Evolutionary conservation across 139 green algal genomes (phyloP).

Genomic region (Chlamydomonas sphaeroides): DNA sequence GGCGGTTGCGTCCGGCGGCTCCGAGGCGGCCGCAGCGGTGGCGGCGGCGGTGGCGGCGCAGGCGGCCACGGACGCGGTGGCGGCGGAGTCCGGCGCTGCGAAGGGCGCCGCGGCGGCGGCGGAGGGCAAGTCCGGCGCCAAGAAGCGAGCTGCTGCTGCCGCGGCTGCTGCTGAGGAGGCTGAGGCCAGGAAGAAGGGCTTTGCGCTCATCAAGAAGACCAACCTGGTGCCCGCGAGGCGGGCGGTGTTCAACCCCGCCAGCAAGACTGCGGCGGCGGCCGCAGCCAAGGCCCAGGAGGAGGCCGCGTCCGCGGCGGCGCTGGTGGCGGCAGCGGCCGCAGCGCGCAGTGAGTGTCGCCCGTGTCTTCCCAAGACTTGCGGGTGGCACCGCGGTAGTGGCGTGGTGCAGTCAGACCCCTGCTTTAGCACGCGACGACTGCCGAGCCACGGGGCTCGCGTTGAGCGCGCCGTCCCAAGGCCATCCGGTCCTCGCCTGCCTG

Average conservation of each 20-base stretch:
- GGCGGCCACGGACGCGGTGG: neutral
- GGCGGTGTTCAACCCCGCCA: constrained; percentile 40
- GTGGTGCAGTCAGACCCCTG: no score
- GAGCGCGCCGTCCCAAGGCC: no score
- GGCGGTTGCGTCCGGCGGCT: neutral
- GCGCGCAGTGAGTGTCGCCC: neutral
- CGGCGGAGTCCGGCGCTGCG: neutral
- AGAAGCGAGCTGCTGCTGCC: neutral
- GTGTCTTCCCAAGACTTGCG: no score
- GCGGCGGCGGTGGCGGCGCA: constrained; percentile 12
- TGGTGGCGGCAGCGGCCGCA: constrained; percentile 6
- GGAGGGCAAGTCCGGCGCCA: neutral
- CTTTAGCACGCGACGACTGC: no score
- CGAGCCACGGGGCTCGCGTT: no score
- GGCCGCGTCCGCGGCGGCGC: constrained; percentile 7
- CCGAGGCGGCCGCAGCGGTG: neutral
- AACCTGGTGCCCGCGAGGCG: constrained; percentile 39
- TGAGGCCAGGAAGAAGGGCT: constrained; percentile 11
- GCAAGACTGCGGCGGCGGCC: constrained; percentile 20
- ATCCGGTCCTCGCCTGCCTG: no score
- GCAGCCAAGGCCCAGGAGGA: constrained; percentile 33
- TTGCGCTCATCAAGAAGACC: constrained; percentile 45
- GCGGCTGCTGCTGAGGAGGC: neutral
- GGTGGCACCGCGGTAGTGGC: no score
- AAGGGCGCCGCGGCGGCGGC: neutral